These are phyloP conservation scores for Melampsora larici-populina DNA, from an alignment of 1,284 basidiomycete genomes.

Conservation along the genomic window DNA sequence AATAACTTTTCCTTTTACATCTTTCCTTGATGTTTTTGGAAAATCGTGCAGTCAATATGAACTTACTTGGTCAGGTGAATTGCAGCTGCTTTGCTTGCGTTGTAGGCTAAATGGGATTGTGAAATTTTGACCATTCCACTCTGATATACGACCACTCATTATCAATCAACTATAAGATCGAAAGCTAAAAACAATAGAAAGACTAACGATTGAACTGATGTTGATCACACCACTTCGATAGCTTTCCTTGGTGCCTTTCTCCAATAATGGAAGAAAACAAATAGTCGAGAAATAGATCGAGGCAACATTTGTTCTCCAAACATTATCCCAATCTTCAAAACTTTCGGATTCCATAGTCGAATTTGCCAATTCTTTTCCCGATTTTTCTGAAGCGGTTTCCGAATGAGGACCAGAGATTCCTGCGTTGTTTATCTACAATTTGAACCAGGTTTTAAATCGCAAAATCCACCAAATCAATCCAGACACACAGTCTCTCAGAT, in stretches of 20 bases:
- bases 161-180: not conserved
- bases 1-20: slow-evolving; percentile 42
- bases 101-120: slow-evolving; percentile 46
- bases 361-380: slow-evolving; percentile 4
- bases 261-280: slow-evolving; percentile 30
- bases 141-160: not conserved
- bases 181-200: not conserved
- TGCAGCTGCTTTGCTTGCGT: slow-evolving; percentile 48
- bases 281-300: slow-evolving; percentile 36
- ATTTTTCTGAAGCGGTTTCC: not conserved
- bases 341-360: slow-evolving; percentile 21
- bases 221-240: slow-evolving; percentile 42
- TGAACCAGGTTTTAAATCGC: not conserved
- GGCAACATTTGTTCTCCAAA: slow-evolving; percentile 42
- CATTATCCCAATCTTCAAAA: slow-evolving; percentile 40
- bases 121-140: slow-evolving; percentile 40
- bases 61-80: slow-evolving; percentile 46
- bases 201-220: slow-evolving; percentile 39
- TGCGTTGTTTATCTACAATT: slow-evolving; percentile 32
- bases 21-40: not conserved
- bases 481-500: not conserved
- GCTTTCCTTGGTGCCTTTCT: slow-evolving; percentile 5
- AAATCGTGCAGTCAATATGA: slow-evolving; percentile 45
- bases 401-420: slow-evolving; percentile 38
- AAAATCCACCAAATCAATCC: too few species aligned